These are phyloP conservation scores for Fraxinus greggii DNA, from an alignment of 305 asterid species.

Conservation along the genomic window DNA sequence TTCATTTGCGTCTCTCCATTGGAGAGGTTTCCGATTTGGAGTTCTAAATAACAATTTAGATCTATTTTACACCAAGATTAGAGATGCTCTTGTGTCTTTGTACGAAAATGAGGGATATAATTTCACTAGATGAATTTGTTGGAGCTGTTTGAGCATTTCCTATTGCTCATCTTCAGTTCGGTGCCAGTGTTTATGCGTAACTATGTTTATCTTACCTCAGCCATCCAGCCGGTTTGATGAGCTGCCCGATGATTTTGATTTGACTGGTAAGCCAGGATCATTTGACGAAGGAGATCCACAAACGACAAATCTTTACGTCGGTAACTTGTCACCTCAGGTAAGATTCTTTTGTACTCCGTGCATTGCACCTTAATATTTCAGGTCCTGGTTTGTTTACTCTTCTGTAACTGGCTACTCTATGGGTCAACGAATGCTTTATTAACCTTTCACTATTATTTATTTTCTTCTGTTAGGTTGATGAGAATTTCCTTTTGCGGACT, in stretches of 20 bases:
- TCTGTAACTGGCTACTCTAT: constrained; percentile 2
- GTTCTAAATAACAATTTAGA: too few relatives aligned
- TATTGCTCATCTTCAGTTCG: background rate
- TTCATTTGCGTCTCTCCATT: background rate
- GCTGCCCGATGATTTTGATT: constrained; percentile 91
- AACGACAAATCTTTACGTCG: constrained; percentile 91
- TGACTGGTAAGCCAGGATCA: constrained; percentile 80
- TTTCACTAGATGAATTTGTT: background rate
- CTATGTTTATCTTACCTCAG: constrained; percentile 41
- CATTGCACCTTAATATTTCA: background rate
- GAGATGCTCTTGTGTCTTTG: background rate
- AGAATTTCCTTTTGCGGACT: constrained; percentile 84
- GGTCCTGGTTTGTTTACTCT: constrained; percentile 9
- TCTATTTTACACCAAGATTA: background rate
- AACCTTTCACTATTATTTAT: constrained; percentile 11
- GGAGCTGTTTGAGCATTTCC: background rate
- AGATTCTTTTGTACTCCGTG: constrained; percentile 9
- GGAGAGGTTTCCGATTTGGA: background rate
- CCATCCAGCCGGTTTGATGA: constrained; percentile 89
- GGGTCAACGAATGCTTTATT: background rate
- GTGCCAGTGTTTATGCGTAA: constrained; percentile 15
- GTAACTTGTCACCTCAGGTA: constrained; percentile 91
- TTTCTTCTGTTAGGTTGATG: constrained; percentile 66
- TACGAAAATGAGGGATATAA: background rate
- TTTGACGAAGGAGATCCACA: constrained; percentile 98